Evolutionary conservation across 2,329 filamentous ascomycete genomes (phyloP), one percentile per base, ranked within the genome.

Genomic region (Dactylellina cionopaga): DNA sequence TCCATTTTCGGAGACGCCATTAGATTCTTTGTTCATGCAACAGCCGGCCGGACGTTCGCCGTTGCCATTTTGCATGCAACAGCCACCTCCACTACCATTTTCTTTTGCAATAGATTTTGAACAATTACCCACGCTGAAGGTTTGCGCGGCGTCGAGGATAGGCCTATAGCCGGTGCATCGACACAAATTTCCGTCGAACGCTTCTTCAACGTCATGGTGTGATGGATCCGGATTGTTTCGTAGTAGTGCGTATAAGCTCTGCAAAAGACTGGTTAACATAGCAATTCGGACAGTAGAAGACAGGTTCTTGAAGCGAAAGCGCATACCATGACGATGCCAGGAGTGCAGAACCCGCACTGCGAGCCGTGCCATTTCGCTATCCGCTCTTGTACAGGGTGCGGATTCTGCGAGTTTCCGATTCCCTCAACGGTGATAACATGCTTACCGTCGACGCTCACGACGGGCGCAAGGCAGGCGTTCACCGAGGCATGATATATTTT

Each of bases 401-500:
- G 95, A 41, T 85, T 87, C 80, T 95, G 90, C 25, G 91, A 89
- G 79, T 90, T 91, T 9, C 95, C 95, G 77, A 99, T 97, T 5
- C 95, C 95, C 81, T 99, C 95, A 39, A 99, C 89, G 2, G 95
- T 99, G 79, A 99, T 93, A 78, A 98, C 92, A 85, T 99, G 95
- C 80, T 99, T 99, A 44, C 95, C 95, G 80, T 98, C 95, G 43
- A 98, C 87, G 77, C 92, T 96, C 76, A 92, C 91, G 47, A 99
- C 85, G 5, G 95, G 95, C 9, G 95, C 94, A 56, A 99, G 84
- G 80, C 95, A 99, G 41, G 95, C 95, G 80, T 99, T 99, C 70
- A 98, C 92, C 59, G 92, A 96, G 65, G 95, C 95, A 83, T 99
- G 94, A 79, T 98, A 98, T 76, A 98, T 91, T 79, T 91, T 87